phyloP scores from a whole-genome alignment of 768 basidiomycete genomes.

The Pleurotus pulmonarius region DNA sequence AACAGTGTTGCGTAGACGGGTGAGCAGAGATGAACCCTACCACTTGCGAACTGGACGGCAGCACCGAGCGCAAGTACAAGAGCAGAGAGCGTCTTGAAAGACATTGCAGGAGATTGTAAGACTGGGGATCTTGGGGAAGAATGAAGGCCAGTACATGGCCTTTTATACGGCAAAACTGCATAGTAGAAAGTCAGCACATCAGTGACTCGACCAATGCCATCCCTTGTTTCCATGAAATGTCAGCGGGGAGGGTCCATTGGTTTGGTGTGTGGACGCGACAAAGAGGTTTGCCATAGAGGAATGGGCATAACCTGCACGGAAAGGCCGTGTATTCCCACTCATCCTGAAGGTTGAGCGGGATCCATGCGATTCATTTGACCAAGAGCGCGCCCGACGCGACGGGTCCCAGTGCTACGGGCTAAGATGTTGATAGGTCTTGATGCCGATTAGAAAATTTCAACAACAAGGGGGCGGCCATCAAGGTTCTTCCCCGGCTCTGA shows the following conservation, averaged over 20 bases:
- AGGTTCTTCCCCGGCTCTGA: too few relatives aligned
- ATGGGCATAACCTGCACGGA: not conserved
- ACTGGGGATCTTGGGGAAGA: not conserved
- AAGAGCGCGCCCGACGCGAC: slow-evolving; percentile 2
- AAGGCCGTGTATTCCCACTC: not conserved
- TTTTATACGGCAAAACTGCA: slow-evolving; percentile 5
- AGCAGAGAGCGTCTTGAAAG: slow-evolving; percentile 1
- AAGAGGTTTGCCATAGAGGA: not conserved
- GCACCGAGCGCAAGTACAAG: slow-evolving; percentile 3
- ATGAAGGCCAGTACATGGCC: not conserved
- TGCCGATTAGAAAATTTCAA: too few relatives aligned
- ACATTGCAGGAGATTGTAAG: not conserved
- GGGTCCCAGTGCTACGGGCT: not conserved
- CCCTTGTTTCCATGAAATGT: not conserved
- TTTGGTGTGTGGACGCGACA: slow-evolving; percentile 7
- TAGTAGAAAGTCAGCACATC: too few relatives aligned
- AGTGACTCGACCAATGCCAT: too few relatives aligned
- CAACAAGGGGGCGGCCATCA: too few relatives aligned
- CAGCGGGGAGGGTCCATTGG: not conserved
- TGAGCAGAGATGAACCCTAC: not conserved
- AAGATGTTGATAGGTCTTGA: not conserved
- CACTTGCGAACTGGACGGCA: not conserved
- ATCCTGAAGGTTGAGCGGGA: not conserved
- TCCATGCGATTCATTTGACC: not conserved
- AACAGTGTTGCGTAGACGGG: not conserved